These are phyloP conservation scores for Skeletonema tropicum DNA, from an alignment of 108 stramenopile species.

Conservation along the genomic window DNA sequence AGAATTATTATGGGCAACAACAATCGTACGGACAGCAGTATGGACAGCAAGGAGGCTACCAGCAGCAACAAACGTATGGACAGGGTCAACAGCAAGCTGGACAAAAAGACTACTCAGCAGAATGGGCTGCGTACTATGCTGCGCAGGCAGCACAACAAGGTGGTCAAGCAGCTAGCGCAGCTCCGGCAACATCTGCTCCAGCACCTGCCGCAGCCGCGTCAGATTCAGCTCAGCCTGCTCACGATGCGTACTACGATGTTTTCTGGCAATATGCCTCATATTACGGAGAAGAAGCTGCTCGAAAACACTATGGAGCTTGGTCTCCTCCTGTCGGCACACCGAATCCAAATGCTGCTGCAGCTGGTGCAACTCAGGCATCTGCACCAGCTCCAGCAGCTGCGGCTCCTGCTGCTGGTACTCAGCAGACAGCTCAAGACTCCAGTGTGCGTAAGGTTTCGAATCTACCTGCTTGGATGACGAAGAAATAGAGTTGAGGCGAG, in stretches of 20 bases:
- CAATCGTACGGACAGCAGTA: slow-evolving; percentile 34
- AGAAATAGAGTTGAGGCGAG: slow-evolving; percentile 21
- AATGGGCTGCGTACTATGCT: slow-evolving; percentile 81
- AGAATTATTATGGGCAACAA: slow-evolving; percentile 51
- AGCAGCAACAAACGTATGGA: slow-evolving; percentile 41
- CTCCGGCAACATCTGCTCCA: slow-evolving; percentile 30
- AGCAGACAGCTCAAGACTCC: slow-evolving; percentile 63
- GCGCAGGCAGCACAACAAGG: slow-evolving; percentile 55
- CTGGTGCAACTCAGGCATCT: slow-evolving; percentile 46
- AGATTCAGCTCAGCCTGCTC: slow-evolving; percentile 47
- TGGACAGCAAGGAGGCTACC: slow-evolving; percentile 39
- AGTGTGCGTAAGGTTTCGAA: slow-evolving; percentile 84
- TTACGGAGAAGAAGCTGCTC: slow-evolving; percentile 86
- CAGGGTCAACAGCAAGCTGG: slow-evolving; percentile 35
- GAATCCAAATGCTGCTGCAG: slow-evolving; percentile 81
- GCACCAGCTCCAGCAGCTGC: slow-evolving; percentile 31
- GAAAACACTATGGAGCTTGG: slow-evolving; percentile 89
- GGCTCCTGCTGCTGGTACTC: slow-evolving; percentile 25
- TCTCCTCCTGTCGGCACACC: slow-evolving; percentile 87
- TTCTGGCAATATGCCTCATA: slow-evolving; percentile 88
- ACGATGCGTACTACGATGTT: slow-evolving; percentile 89
- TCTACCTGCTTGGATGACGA: slow-evolving; percentile 92
- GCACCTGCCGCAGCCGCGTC: slow-evolving; percentile 40
- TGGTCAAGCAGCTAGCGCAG: slow-evolving; percentile 22
- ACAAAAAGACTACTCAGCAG: slow-evolving; percentile 65